A percentile compares a stretch with the other conserved stretches of the same genome.
These are phyloP conservation scores for Gossypium schwendimanii DNA, from an alignment of 441 rosid genomes.

Conservation along the genomic window DNA sequence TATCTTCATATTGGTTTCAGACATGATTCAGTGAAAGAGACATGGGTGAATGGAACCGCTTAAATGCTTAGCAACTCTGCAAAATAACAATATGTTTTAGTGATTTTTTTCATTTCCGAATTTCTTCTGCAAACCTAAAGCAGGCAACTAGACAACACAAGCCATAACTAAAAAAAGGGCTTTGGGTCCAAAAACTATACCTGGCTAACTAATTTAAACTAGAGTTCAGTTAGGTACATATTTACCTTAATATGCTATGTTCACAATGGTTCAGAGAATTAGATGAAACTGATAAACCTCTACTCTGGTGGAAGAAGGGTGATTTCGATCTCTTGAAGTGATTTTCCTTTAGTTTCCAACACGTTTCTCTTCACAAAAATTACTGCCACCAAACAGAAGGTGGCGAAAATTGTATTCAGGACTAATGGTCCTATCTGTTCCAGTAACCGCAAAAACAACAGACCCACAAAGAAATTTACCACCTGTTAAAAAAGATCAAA, in stretches of 20 bases:
- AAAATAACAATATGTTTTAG: slow-evolving; percentile 1
- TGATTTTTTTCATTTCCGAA: background rate
- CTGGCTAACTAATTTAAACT: background rate
- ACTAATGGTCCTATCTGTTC: slow-evolving; percentile 53
- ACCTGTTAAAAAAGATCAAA: slow-evolving; percentile 35
- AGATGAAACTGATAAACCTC: slow-evolving; percentile 19
- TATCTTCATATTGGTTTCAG: background rate
- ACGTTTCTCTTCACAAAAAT: slow-evolving; percentile 55
- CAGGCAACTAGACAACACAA: background rate
- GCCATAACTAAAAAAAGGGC: background rate
- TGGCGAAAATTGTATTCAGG: slow-evolving; percentile 47
- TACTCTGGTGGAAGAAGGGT: slow-evolving; percentile 47
- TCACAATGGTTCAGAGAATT: background rate
- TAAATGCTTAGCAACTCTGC: slow-evolving; percentile 15
- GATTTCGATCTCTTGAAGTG: slow-evolving; percentile 70
- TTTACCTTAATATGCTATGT: background rate
- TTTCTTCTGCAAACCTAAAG: background rate
- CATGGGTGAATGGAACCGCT: background rate
- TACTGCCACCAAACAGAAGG: slow-evolving; percentile 50
- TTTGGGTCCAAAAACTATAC: background rate
- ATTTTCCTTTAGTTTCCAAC: slow-evolving; percentile 69
- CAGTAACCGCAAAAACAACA: slow-evolving; percentile 55
- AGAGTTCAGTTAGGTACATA: background rate
- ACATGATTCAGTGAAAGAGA: background rate
- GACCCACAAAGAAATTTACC: slow-evolving; percentile 63